These are phyloP conservation scores for Pseudisothecium myosuroides DNA, from an alignment of 225 moss, liverwort and hornwort genomes.

Conservation along the genomic window DNA sequence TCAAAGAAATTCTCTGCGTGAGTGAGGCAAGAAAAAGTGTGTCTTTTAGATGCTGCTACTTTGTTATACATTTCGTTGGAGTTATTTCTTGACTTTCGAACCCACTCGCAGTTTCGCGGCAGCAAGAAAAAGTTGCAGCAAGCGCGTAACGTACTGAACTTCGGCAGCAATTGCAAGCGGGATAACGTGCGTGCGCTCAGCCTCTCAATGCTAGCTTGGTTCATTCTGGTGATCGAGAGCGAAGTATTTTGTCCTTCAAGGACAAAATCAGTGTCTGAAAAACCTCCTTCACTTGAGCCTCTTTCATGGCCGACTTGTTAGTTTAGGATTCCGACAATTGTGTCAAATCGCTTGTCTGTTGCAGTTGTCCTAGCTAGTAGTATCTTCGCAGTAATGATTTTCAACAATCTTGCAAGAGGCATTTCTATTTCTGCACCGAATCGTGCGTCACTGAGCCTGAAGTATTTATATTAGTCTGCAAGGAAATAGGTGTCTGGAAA, in stretches of 20 bases:
- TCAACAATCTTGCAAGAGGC: neutral
- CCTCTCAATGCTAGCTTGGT: neutral
- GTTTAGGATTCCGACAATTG: neutral
- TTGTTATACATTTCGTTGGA: no score
- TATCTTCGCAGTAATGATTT: neutral
- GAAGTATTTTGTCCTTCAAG: neutral
- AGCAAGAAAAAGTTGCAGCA: neutral
- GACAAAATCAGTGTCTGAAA: neutral
- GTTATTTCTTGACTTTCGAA: neutral
- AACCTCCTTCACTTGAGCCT: neutral
- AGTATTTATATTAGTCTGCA: neutral
- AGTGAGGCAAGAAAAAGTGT: no score
- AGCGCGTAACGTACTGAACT: neutral
- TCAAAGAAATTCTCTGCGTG: no score
- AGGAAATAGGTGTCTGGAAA: no score
- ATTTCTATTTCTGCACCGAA: neutral
- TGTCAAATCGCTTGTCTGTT: neutral
- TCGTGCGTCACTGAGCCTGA: neutral
- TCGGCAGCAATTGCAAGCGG: neutral
- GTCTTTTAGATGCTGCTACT: no score
- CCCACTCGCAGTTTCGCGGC: neutral
- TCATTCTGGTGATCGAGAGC: neutral
- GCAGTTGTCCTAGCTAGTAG: neutral
- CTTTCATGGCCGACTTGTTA: neutral
- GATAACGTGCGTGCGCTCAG: no score